Evolutionary conservation across 495 filamentous ascomycete species (phyloP).

Genomic region (Xylaria longipes): DNA sequence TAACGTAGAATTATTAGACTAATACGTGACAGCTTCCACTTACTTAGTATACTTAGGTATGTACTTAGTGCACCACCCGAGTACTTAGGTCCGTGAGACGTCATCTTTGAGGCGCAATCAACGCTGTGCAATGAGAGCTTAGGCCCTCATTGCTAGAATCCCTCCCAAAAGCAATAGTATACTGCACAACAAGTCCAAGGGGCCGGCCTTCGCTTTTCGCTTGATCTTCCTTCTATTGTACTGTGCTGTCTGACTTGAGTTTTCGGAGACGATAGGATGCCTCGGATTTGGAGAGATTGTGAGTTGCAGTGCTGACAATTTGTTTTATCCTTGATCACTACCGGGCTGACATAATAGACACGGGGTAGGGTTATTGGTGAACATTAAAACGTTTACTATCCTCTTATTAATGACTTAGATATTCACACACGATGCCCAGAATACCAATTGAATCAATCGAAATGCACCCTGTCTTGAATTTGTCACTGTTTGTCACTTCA

Average conservation of each 20-base stretch:
- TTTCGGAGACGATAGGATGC: background rate
- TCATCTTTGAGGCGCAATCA: conserved; percentile 16
- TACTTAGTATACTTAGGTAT: background rate
- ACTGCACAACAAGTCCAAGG: background rate
- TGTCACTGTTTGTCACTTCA: background rate
- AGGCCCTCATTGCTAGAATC: background rate
- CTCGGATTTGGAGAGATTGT: background rate
- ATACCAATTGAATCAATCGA: background rate
- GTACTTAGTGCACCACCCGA: background rate
- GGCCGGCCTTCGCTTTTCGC: background rate
- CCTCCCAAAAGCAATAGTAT: background rate
- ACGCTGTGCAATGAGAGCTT: background rate
- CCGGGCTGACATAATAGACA: background rate
- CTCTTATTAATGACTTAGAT: background rate
- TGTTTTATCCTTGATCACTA: background rate
- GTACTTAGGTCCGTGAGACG: conserved; percentile 6
- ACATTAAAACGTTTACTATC: background rate
- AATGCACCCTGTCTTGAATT: background rate
- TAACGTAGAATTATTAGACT: background rate
- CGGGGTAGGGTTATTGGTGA: background rate
- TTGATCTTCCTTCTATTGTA: background rate
- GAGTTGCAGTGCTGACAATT: background rate
- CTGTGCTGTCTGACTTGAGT: background rate
- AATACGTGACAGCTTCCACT: background rate
- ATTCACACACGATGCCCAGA: background rate